These are phyloP conservation scores for Mycena metata DNA, from an alignment of 768 basidiomycete species.

Conservation along the genomic window DNA sequence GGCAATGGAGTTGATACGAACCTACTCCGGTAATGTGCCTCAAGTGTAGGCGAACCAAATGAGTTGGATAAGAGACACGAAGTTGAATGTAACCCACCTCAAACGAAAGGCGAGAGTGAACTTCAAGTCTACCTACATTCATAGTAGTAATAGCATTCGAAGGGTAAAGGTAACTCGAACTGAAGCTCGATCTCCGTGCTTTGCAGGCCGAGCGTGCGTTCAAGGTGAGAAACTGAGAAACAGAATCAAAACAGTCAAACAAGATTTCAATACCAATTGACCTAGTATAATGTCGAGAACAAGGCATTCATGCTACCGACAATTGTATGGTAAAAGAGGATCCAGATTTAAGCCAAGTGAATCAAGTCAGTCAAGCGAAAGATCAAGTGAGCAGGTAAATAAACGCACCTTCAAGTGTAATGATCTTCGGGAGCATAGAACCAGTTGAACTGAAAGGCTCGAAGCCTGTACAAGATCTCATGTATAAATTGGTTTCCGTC, in stretches of 20 bases:
- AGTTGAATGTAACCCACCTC: conserved; percentile 6
- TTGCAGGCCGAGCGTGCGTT: too few species aligned
- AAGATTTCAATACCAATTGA: conserved; percentile 1
- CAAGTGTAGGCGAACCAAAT: conserved; percentile 8
- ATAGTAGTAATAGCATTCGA: conserved; percentile 1
- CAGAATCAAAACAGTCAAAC: too few species aligned
- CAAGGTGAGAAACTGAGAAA: too few species aligned
- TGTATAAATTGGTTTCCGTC: too few species aligned
- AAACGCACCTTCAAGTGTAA: neutral
- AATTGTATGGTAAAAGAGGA: conserved; percentile 2
- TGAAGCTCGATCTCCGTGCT: too few species aligned
- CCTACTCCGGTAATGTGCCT: neutral
- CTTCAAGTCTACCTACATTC: neutral
- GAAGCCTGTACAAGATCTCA: neutral
- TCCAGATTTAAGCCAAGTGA: neutral
- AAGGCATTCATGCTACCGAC: neutral
- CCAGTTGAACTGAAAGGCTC: neutral
- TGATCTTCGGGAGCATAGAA: neutral
- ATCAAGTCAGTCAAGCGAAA: neutral
- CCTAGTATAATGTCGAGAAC: neutral
- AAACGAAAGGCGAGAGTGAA: conserved; percentile 4
- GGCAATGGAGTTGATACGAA: neutral
- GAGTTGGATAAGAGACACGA: conserved; percentile 10
- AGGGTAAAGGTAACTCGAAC: too few species aligned
- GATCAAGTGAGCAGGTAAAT: too few species aligned